Evolutionary conservation across 2,329 filamentous ascomycete genomes (phyloP).

Genomic region (Penicillium sp.): DNA sequence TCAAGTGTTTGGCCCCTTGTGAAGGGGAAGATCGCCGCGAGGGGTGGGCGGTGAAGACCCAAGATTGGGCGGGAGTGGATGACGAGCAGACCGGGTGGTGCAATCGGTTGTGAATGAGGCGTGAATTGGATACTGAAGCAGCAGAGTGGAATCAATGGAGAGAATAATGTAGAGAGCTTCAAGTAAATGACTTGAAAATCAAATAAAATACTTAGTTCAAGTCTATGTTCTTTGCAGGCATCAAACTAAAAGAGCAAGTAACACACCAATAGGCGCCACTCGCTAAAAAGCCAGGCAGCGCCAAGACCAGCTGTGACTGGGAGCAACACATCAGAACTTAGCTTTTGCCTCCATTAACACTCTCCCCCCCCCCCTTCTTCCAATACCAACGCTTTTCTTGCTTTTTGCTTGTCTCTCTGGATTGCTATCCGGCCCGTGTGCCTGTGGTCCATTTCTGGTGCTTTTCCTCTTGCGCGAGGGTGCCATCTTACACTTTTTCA

Average conservation of each 20-base stretch:
- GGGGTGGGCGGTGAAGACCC: slow-evolving; percentile 26
- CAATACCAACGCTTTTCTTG: slow-evolving; percentile 18
- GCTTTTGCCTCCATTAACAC: slow-evolving; percentile 29
- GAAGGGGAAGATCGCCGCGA: slow-evolving; percentile 19
- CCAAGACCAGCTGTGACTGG: slow-evolving; percentile 26
- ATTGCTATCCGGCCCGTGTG: slow-evolving; percentile 31
- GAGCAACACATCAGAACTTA: slow-evolving; percentile 30
- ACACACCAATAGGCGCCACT: slow-evolving; percentile 29
- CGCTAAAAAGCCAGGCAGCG: slow-evolving; percentile 32
- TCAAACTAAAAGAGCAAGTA: not conserved
- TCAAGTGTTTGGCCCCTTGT: not conserved
- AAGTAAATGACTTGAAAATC: not conserved
- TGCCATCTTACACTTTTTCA: slow-evolving; percentile 35
- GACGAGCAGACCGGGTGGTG: slow-evolving; percentile 21
- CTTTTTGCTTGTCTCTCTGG: slow-evolving; percentile 18
- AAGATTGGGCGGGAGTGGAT: slow-evolving; percentile 19
- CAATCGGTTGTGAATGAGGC: not conserved
- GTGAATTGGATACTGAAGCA: not conserved
- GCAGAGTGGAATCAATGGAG: not conserved
- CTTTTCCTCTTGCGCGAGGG: slow-evolving; percentile 40
- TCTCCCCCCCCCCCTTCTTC: slow-evolving; percentile 20
- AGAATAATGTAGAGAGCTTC: not conserved
- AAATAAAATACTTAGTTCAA: not conserved
- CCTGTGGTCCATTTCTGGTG: slow-evolving; percentile 34
- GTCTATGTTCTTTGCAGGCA: not conserved